Conservation (phyloP, 139 green algal species). For the Picochlorum sp. region DNA sequence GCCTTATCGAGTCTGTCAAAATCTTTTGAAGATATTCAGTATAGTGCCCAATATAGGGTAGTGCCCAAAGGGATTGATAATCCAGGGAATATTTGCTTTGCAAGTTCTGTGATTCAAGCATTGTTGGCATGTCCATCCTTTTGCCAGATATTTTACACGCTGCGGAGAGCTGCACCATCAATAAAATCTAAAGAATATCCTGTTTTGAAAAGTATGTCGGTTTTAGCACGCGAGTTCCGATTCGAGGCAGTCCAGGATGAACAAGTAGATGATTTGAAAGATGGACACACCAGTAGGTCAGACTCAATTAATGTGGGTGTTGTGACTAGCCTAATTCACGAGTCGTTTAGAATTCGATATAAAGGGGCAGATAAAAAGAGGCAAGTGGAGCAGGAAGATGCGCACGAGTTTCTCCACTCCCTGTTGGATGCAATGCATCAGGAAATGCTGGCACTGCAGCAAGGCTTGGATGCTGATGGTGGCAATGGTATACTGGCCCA, state of each 20-base stretch:
- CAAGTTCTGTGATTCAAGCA: slow-evolving; percentile 68
- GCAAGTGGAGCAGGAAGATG: slow-evolving; percentile 67
- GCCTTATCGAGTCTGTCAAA: too few relatives aligned
- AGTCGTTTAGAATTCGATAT: background rate
- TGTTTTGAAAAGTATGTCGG: slow-evolving; percentile 43
- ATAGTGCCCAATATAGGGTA: slow-evolving; percentile 1
- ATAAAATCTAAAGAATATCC: slow-evolving; percentile 34
- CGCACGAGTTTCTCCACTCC: slow-evolving; percentile 72
- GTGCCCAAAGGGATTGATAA: slow-evolving; percentile 61
- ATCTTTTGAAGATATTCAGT: too few relatives aligned
- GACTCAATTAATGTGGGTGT: background rate
- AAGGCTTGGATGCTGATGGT: background rate
- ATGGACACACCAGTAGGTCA: background rate
- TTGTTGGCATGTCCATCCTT: slow-evolving; percentile 57
- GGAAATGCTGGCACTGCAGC: slow-evolving; percentile 45
- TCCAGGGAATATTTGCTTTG: slow-evolving; percentile 77
- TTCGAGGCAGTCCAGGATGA: background rate
- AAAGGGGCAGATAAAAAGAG: background rate
- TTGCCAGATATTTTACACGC: slow-evolving; percentile 40
- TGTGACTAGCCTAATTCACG: background rate
- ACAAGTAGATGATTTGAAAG: background rate
- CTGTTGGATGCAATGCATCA: slow-evolving; percentile 60
- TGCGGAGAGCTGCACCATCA: slow-evolving; percentile 28
- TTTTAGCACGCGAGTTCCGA: slow-evolving; percentile 44
- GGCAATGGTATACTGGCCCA: background rate